phyloP scores from a whole-genome alignment of 208 protist species.

The Acanthamoeba divionensis region DNA sequence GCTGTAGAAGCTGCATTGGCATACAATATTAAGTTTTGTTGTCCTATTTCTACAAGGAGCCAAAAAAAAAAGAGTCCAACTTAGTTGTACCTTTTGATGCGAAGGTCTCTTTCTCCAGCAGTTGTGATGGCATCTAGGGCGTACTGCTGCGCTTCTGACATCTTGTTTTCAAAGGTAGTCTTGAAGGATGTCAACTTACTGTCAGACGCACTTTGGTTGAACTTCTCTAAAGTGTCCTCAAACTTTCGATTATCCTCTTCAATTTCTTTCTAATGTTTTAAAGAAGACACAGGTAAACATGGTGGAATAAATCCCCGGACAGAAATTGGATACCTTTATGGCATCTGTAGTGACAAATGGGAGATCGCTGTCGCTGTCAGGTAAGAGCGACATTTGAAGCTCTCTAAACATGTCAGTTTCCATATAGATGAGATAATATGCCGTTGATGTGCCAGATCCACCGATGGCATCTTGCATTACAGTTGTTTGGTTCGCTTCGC shows the following conservation, averaged over 20 bases:
- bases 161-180: constrained; percentile 43
- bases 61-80: not conserved
- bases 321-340: not conserved
- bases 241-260: constrained; percentile 37
- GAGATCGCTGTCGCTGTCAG: not conserved
- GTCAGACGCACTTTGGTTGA: not conserved
- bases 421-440: constrained; percentile 40
- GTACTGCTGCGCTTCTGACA: constrained; percentile 16
- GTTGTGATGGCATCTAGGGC: not conserved
- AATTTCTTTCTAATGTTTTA: not conserved
- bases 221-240: constrained; percentile 40
- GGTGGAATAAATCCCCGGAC: not conserved
- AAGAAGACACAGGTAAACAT: not conserved
- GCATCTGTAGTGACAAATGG: not conserved
- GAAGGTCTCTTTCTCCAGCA: not conserved
- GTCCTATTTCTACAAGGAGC: not conserved
- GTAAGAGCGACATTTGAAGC: not conserved
- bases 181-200: constrained; percentile 36
- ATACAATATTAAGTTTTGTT: no score
- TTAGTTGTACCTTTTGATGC: not conserved
- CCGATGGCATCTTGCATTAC: constrained; percentile 14
- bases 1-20: constrained; percentile 13
- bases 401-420: not conserved
- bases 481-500: not conserved
- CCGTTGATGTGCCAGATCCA: not conserved